These are phyloP conservation scores for Fusarium sulawesiense DNA, from an alignment of 2,329 filamentous ascomycete genomes.

Conservation along the genomic window DNA sequence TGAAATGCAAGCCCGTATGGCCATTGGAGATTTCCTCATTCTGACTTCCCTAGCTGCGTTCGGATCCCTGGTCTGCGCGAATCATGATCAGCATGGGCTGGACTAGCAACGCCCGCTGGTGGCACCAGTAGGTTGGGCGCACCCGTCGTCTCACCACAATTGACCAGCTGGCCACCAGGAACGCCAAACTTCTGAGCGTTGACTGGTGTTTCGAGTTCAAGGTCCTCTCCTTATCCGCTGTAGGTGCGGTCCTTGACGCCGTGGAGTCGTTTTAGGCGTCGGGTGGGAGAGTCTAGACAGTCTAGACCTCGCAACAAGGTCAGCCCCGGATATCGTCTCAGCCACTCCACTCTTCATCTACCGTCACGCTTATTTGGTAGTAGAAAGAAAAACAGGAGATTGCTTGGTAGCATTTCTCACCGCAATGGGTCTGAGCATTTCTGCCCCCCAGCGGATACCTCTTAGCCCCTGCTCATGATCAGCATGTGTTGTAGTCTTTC, in stretches of 20 bases:
- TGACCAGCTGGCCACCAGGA: conserved; percentile 30
- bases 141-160: conserved; percentile 42
- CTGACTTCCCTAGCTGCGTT: conserved; percentile 39
- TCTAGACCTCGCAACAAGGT: conserved; percentile 41
- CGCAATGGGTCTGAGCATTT: conserved; percentile 15
- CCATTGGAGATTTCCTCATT: conserved; percentile 36
- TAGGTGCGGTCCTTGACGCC: conserved; percentile 19
- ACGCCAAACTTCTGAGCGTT: conserved; percentile 16
- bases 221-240: conserved; percentile 1
- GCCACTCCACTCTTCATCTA: conserved; percentile 41
- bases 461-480: conserved; percentile 33
- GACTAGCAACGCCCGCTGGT: conserved; percentile 38
- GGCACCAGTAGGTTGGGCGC: conserved; percentile 31
- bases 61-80: conserved; percentile 37
- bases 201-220: conserved; percentile 9
- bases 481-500: conserved; percentile 15
- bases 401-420: conserved; percentile 10
- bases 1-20: conserved; percentile 34
- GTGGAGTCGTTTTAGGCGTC: conserved; percentile 35
- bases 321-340: conserved; percentile 45
- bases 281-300: conserved; percentile 39
- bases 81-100: conserved; percentile 29
- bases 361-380: conserved; percentile 32
- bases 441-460: conserved; percentile 8
- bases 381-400: conserved; percentile 24